A percentile compares a stretch with the other conserved stretches of the same genome.
phyloP scores from a whole-genome alignment of 768 basidiomycete species.

The Lentinula raphanica region DNA sequence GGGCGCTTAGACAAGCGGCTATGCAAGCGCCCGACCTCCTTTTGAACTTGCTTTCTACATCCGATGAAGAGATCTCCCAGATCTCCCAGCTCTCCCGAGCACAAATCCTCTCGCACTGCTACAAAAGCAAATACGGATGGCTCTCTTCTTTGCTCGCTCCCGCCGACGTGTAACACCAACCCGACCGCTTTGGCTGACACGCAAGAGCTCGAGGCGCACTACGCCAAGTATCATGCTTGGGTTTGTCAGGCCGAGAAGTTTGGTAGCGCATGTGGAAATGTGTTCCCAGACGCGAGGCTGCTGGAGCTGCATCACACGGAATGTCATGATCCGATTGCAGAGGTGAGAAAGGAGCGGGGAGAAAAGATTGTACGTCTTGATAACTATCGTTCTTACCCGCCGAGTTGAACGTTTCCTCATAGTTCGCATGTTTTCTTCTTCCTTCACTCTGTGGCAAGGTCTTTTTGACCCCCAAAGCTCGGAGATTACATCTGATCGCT shows the following conservation, averaged over 20 bases:
- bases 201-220: slow-evolving; percentile 75
- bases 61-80: neutral
- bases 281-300: slow-evolving; percentile 80
- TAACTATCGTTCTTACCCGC: neutral
- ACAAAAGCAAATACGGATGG: slow-evolving; percentile 20
- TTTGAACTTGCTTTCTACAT: neutral
- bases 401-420: neutral
- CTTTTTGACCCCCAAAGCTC: slow-evolving; percentile 69
- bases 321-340: slow-evolving; percentile 84
- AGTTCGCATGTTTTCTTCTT: slow-evolving; percentile 76
- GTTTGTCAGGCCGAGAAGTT: slow-evolving; percentile 58
- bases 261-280: slow-evolving; percentile 51
- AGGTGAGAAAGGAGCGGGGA: slow-evolving; percentile 68
- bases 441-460: slow-evolving; percentile 43
- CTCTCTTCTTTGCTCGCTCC: slow-evolving; percentile 63
- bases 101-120: neutral
- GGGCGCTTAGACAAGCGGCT: no score
- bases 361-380: slow-evolving; percentile 75
- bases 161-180: slow-evolving; percentile 72
- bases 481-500: slow-evolving; percentile 78
- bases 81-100: neutral
- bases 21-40: neutral
- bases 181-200: slow-evolving; percentile 62
- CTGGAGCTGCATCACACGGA: slow-evolving; percentile 84
- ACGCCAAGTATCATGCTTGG: slow-evolving; percentile 79